Percentiles rank a stretch among this genome's conserved stretches.
phyloP scores from a whole-genome alignment of 108 stramenopile species.

The Mediolabrus comicus region DNA sequence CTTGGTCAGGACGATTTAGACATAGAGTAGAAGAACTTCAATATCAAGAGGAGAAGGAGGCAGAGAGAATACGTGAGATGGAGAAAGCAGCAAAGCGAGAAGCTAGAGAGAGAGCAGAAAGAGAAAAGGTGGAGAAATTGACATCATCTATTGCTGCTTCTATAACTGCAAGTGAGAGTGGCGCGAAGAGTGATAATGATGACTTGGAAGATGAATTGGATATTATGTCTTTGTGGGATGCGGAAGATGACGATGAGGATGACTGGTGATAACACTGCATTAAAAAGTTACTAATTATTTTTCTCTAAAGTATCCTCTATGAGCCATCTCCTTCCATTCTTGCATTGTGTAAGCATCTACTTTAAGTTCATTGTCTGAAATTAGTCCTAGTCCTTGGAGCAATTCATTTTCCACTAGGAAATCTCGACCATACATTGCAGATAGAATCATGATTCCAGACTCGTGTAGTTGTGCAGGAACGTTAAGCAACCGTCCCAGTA shows the following conservation, averaged over 20 bases:
- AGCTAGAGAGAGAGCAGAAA: conserved; percentile 24
- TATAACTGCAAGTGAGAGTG: neutral
- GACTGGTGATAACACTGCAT: conserved; percentile 10
- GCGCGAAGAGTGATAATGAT: neutral
- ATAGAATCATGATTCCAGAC: conserved; percentile 53
- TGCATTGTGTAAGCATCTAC: conserved; percentile 6
- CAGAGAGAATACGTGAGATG: conserved; percentile 9
- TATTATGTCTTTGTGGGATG: conserved; percentile 42
- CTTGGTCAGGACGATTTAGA: conserved; percentile 38
- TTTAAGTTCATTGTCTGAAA: neutral
- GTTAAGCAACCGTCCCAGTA: conserved; percentile 48
- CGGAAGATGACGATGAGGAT: conserved; percentile 32
- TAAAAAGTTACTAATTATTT: neutral
- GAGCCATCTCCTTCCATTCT: conserved; percentile 42
- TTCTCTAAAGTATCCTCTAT: conserved; percentile 25
- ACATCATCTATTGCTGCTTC: conserved; percentile 6
- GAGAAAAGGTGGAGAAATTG: conserved; percentile 16
- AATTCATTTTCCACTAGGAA: conserved; percentile 64
- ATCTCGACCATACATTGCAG: conserved; percentile 70
- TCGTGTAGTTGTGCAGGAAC: conserved; percentile 61
- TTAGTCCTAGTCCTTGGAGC: conserved; percentile 47
- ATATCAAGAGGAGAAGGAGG: conserved; percentile 13
- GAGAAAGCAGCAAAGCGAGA: conserved; percentile 9
- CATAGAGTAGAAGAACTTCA: conserved; percentile 36
- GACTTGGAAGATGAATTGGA: conserved; percentile 13